Base-by-base conservation (phyloP, 2,329 filamentous ascomycete genomes). In the Monilinia vaccinii-corymbosi region DNA sequence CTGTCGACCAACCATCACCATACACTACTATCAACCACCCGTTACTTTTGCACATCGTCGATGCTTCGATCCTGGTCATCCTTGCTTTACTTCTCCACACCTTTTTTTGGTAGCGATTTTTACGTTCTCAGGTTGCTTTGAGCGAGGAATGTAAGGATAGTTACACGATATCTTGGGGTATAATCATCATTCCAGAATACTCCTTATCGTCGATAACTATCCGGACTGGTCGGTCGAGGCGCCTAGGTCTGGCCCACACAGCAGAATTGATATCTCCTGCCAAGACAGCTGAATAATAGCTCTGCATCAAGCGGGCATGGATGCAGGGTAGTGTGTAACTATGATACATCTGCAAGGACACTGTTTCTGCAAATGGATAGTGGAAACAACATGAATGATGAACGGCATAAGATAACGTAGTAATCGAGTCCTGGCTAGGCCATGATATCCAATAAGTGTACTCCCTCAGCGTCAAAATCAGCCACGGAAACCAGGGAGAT, bases 361-460 rank as follows among this genome's bases (percentile, higher is more conserved):
- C 63, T 72, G 70, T 75, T 75, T 66, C 74, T 76, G 52, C 65
- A 71, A 75, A 74, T 68, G 74, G 74, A 73, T 68, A 67, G 65
- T 66, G 56, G 56, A 49, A 60, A 60, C 60, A 56, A 63, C 57
- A 47, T 31, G 52, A 51, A 40, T 51, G 51, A 55, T 60, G 62
- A 61, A 59, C 52, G 57, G 58, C 46, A 40, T 32, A 38, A 55
- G 57, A 55, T 55, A 55, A 60, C 49, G 57, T 40, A 38, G 57
- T 38, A 53, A 48, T 62, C 51, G 53, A 63, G 58, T 62, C 57
- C 61, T 64, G 61, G 62, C 55, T 47, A 61, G 57, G 45, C 63
- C 36, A n/a, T 31, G 48, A 63, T 62, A 56, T 61, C 51, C 63
- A 67, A 66, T 64, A 65, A 60, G 64, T 56, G 60, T 56, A 52